phyloP scores from a whole-genome alignment of 116 monocot genomes.

The Posidonia oceanica region DNA sequence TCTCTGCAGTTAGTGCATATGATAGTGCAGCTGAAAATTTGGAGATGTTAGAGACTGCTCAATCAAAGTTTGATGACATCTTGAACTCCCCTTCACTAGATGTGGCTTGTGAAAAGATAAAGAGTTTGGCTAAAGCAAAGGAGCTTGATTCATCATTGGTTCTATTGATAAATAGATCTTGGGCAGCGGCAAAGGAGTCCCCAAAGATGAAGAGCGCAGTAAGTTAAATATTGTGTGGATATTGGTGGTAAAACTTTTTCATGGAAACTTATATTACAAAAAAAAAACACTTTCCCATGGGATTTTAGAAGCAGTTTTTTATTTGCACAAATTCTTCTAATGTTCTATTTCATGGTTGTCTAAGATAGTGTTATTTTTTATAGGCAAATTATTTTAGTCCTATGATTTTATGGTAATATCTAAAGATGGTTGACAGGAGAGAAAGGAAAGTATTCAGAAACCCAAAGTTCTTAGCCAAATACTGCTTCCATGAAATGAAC shows the following conservation, averaged over 20 bases:
- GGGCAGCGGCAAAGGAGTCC: constrained; percentile 80
- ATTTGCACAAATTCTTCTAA: neutral
- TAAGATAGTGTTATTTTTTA: too few relatives aligned
- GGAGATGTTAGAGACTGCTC: constrained; percentile 51
- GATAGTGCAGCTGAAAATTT: constrained; percentile 59
- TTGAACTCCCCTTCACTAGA: constrained; percentile 74
- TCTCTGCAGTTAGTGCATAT: constrained; percentile 74
- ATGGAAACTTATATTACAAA: too few relatives aligned
- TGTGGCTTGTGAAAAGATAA: constrained; percentile 65
- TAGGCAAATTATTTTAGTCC: too few relatives aligned
- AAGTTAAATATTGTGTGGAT: neutral
- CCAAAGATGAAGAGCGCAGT: constrained; percentile 69
- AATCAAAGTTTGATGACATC: constrained; percentile 78
- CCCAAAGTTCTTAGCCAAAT: too few relatives aligned
- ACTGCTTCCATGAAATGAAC: too few relatives aligned
- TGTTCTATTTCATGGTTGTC: too few relatives aligned
- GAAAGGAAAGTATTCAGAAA: too few relatives aligned
- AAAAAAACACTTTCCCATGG: too few relatives aligned
- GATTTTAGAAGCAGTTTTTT: too few relatives aligned
- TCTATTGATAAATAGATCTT: constrained; percentile 71
- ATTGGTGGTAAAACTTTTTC: too few relatives aligned
- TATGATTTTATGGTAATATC: too few relatives aligned
- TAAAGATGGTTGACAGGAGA: too few relatives aligned
- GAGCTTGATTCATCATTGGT: constrained; percentile 89
- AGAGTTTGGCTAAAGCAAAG: constrained; percentile 70